phyloP scores from a whole-genome alignment of 2,329 filamentous ascomycete species.

The Ceratocystis cacaofunesta region DNA sequence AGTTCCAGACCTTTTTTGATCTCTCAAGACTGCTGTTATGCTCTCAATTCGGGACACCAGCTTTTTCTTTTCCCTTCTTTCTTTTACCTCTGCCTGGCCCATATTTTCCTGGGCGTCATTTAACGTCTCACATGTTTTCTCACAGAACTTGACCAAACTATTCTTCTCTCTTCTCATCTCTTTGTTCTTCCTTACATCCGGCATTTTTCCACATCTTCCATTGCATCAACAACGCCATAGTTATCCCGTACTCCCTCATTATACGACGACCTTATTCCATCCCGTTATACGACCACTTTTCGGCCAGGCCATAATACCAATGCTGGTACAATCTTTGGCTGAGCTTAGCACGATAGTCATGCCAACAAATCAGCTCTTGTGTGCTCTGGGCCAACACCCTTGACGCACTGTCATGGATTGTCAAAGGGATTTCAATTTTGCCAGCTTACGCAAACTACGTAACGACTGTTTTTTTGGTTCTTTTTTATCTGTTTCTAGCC shows the following conservation, averaged over 20 bases:
- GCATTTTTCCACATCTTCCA: not conserved
- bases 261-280: not conserved
- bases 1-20: not conserved
- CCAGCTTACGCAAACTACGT: not conserved
- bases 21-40: not conserved
- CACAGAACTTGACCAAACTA: not conserved
- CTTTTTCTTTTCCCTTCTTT: slow-evolving; percentile 22
- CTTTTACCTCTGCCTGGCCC: slow-evolving; percentile 11
- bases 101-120: slow-evolving; percentile 8
- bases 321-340: not conserved
- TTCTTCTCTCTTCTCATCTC: not conserved
- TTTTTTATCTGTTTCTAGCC: not conserved
- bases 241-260: not conserved
- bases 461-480: not conserved
- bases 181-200: not conserved
- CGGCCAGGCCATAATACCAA: not conserved
- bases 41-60: slow-evolving; percentile 17
- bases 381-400: not conserved
- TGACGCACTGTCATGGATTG: no score
- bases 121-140: not conserved
- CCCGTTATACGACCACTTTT: not conserved
- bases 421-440: no score
- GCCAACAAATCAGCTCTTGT: not conserved
- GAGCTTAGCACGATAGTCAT: not conserved
- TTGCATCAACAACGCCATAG: not conserved